phyloP scores from a whole-genome alignment of 768 basidiomycete genomes.

The Tulasnella sp. region DNA sequence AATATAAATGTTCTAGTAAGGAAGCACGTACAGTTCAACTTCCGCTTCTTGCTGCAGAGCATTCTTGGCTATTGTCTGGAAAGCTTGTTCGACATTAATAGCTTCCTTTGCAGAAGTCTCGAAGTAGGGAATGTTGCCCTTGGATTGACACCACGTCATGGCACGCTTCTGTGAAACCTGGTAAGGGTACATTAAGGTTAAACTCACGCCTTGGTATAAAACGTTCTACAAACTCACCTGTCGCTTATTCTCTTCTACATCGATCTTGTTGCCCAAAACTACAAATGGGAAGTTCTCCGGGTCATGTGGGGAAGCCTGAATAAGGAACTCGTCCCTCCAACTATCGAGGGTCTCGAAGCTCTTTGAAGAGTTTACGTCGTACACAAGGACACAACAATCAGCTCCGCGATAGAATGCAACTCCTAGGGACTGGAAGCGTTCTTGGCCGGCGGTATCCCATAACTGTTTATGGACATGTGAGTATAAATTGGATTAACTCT shows the following conservation, averaged over 20 bases:
- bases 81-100: slow-evolving; percentile 99
- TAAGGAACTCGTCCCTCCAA: slow-evolving; percentile 98
- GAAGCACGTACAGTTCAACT: slow-evolving; percentile 64
- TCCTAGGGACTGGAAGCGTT: slow-evolving; percentile 97
- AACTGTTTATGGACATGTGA: slow-evolving; percentile 37
- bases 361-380: slow-evolving; percentile 97
- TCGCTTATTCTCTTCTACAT: slow-evolving; percentile 96
- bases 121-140: slow-evolving; percentile 99
- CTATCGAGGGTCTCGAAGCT: slow-evolving; percentile 97
- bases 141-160: slow-evolving; percentile 99
- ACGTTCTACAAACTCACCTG: slow-evolving; percentile 41
- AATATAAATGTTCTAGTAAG: slow-evolving; percentile 9
- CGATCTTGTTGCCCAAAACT: slow-evolving; percentile 99
- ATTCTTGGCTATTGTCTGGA: slow-evolving; percentile 99
- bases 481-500: not conserved
- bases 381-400: slow-evolving; percentile 97
- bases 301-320: slow-evolving; percentile 96
- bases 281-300: slow-evolving; percentile 99
- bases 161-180: slow-evolving; percentile 98
- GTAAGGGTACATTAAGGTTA: not conserved
- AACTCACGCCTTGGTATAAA: not conserved
- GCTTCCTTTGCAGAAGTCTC: slow-evolving; percentile 99
- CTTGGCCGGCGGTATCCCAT: slow-evolving; percentile 99
- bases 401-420: slow-evolving; percentile 99
- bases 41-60: slow-evolving; percentile 95